Evolutionary conservation across 75 land plant genomes (phyloP), one percentile per base, ranked within the genome.

Genomic region (Pseudotsuga menziesii): DNA sequence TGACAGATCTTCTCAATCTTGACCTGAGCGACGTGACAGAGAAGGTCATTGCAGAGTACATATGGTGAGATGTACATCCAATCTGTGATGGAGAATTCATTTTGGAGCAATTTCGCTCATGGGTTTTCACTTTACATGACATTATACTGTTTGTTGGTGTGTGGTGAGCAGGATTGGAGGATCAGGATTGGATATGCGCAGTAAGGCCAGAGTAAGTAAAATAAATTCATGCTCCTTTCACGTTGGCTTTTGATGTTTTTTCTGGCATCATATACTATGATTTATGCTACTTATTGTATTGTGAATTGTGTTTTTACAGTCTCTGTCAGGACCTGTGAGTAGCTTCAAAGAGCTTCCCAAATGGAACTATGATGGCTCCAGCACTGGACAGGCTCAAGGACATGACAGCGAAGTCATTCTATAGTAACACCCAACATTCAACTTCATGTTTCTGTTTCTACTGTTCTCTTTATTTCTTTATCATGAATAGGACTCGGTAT

Each of bases 311-410:
- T 19, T 62, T 29, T 9, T 44, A 56, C 74, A 91, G 90, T 88
- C 93, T 48, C 81, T 95, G 20, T 55, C 86, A 23, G 89, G 83
- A 11, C 96, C 96, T 0, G 94, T 95, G 54, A 73, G 41, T 11
- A 88, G 87, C 76, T 92, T 89, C 13, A 76, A 80, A 44, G 67
- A 90, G 86, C 85, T 96, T 20, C 97, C 98, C 36, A 94, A 87
- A 78, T 96, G 98, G 98, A 96, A 96, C 67, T 96, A 82, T 75
- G 98, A 96, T 62, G 98, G 98, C 22, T 96, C 98, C 3, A 91
- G 94, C 91, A 96, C 98, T 9, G 94, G 94, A 17, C 98, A 96
- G 82, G 98, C 98, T 29, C 85, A 92, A 32, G 97, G 97, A 4
- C 85, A 88, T 52, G 98, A 93, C 86, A 93, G 97, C 80, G 98